phyloP scores from a whole-genome alignment of 1,139 yeast species.

The Hyphopichia fennica region DNA sequence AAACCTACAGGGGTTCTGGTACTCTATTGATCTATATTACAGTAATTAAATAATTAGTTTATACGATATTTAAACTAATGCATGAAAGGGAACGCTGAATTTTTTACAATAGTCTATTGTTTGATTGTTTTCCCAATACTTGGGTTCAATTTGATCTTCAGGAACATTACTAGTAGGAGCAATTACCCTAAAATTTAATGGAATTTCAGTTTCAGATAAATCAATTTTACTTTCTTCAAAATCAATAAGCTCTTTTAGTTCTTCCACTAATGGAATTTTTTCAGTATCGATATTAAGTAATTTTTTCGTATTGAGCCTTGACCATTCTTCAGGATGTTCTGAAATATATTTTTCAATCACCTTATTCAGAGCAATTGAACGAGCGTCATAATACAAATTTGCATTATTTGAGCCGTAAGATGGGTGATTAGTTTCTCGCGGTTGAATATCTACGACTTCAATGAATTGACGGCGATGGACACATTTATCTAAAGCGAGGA shows the following conservation, averaged over 20 bases:
- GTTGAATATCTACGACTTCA: conserved; percentile 36
- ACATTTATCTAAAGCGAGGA: conserved; percentile 86
- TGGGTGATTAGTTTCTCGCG: conserved; percentile 23
- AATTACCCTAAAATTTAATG: conserved; percentile 23
- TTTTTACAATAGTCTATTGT: conserved; percentile 29
- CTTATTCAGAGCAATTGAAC: conserved; percentile 49
- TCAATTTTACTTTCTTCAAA: conserved; percentile 17
- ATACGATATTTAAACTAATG: background rate
- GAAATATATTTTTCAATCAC: conserved; percentile 34
- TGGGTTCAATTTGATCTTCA: conserved; percentile 14
- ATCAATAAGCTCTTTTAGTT: conserved; percentile 22
- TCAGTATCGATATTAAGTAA: conserved; percentile 10
- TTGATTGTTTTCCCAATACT: conserved; percentile 40
- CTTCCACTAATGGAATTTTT: conserved; percentile 12
- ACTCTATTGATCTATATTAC: too few relatives aligned
- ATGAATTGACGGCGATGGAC: conserved; percentile 59
- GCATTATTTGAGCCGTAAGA: conserved; percentile 11
- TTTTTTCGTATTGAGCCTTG: conserved; percentile 6
- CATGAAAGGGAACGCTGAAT: conserved; percentile 16
- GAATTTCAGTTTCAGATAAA: conserved; percentile 16
- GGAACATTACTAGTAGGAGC: conserved; percentile 28
- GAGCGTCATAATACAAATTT: conserved; percentile 40
- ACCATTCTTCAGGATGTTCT: conserved; percentile 12
- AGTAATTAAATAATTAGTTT: background rate
- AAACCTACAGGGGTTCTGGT: background rate